Evolutionary conservation across 2,329 filamentous ascomycete genomes (phyloP), one percentile per base, ranked within the genome.

Genomic region (Paracamarosporium sp.): DNA sequence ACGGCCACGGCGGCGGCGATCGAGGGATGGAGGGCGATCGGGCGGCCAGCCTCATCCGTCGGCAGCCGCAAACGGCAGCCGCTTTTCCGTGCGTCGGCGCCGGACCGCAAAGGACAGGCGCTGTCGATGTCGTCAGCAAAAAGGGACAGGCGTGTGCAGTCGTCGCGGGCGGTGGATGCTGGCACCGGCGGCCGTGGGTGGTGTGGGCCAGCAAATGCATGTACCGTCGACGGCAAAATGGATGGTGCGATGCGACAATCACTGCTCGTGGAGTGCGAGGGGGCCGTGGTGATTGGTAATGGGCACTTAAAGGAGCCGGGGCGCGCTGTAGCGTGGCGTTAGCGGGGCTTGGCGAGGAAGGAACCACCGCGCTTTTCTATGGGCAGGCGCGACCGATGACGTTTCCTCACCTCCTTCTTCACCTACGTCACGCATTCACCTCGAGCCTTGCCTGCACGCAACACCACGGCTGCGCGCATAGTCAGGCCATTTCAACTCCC

Each of bases 351-450:
- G 48, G 48, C 48, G 33, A 9, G 20, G 48, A 43, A 41, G 48
- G 48, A 41, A 13, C 36, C 48, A 51, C 35, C 27, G 36, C 20
- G 48, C 36, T 51, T 51, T 51, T 51, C 48, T 31, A 51, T 51
- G 48, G 47, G 36, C 47, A 15, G 25, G 22, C 38, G 48, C 48
- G 48, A 51, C 48, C 48, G 48, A 51, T 51, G 48, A 51, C 48
- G 48, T 51, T 51, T 51, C 48, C 48, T 41, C 36, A 41, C 36
- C 48, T 40, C 31, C 47, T 51, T 38, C 48, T 33, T 51, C 36
- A 51, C 48, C 48, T 51, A 51, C 48, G 48, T 51, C 48, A 51
- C 48, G 35, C 48, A 41, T 51, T 41, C 48, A 41, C 35, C 48
- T 51, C 48, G 48, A 41, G 17, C 24, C 36, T 30, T 25, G 35